Conservation (phyloP, 1,284 basidiomycete species). For the Leccinum huronense region DNA sequence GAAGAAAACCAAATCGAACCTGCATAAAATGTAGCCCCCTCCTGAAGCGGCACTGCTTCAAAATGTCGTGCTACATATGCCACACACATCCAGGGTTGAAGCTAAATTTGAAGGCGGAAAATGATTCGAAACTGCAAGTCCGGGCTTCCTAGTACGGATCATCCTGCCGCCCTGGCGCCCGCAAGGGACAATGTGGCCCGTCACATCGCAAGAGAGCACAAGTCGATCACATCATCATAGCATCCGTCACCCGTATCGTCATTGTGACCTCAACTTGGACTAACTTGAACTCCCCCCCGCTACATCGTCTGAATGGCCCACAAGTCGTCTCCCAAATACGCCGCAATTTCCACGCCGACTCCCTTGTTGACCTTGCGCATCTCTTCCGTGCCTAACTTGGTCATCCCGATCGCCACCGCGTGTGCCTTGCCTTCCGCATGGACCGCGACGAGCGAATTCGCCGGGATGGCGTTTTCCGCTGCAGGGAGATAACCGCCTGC, state of each 20-base stretch:
- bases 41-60: background rate
- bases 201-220: background rate
- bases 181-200: background rate
- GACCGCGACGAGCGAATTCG: constrained; percentile 79
- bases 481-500: constrained; percentile 87
- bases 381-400: constrained; percentile 84
- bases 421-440: constrained; percentile 96
- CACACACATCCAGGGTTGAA: background rate
- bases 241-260: background rate
- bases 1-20: background rate
- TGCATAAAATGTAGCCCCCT: background rate
- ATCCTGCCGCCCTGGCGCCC: constrained; percentile 1
- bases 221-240: background rate
- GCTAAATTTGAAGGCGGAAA: constrained; percentile 10
- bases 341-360: constrained; percentile 84
- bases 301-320: constrained; percentile 73
- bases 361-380: constrained; percentile 90
- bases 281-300: background rate
- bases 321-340: constrained; percentile 87
- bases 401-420: constrained; percentile 85
- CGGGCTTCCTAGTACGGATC: background rate
- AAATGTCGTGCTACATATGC: background rate
- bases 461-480: constrained; percentile 63
- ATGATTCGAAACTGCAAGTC: constrained; percentile 21
- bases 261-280: background rate